Conservation (phyloP, 1,139 yeast genomes). For the Yamadazyma kanchanaburiensis region DNA sequence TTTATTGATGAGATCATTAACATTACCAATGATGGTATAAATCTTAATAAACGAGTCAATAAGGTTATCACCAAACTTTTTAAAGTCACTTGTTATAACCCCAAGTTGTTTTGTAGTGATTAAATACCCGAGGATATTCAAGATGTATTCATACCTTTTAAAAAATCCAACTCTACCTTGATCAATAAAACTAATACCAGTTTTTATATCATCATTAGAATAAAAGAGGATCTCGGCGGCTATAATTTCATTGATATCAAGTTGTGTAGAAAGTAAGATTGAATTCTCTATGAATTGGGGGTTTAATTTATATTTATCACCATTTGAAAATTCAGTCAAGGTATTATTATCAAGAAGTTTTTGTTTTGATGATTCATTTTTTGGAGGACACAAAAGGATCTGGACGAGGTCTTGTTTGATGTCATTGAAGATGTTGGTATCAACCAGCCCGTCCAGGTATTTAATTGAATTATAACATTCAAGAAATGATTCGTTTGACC, state of each 20-base stretch:
- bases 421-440: constrained; percentile 18
- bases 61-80: constrained; percentile 32
- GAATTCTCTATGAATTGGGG: constrained; percentile 52
- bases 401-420: constrained; percentile 47
- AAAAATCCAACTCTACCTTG: constrained; percentile 72
- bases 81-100: constrained; percentile 16
- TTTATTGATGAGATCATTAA: constrained; percentile 66
- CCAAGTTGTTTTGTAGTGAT: constrained; percentile 31
- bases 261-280: constrained; percentile 51
- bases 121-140: constrained; percentile 65
- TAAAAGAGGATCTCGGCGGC: constrained; percentile 36
- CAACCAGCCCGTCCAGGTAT: constrained; percentile 22
- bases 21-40: constrained; percentile 50
- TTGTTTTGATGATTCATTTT: constrained; percentile 53
- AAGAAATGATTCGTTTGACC: constrained; percentile 33
- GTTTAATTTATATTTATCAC: constrained; percentile 69
- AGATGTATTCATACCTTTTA: constrained; percentile 63
- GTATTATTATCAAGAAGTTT: constrained; percentile 47
- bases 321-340: constrained; percentile 44
- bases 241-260: constrained; percentile 34
- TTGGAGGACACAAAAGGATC: constrained; percentile 48
- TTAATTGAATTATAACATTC: constrained; percentile 37
- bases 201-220: constrained; percentile 38
- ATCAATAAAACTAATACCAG: constrained; percentile 58
- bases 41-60: constrained; percentile 55